Evolutionary conservation across 352 stramenopile species (phyloP), one percentile per base, ranked within the genome.

Genomic region (Phytophthora megakarya): DNA sequence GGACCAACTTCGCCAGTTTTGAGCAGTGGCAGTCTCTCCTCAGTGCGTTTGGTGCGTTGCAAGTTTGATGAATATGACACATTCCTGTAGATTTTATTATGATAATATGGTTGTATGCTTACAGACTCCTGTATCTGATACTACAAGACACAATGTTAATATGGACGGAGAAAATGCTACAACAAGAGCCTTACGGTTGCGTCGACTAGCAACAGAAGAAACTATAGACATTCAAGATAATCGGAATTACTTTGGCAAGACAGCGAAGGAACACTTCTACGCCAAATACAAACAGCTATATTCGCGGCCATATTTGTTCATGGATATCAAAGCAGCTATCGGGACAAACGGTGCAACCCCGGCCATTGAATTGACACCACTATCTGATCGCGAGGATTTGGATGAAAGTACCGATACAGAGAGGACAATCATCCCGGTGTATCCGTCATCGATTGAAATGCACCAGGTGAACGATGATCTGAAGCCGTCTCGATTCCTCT

Each of bases 291-390:
- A 67, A 1, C 70, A 87, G 30, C 26, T 93, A 33, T 77, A 86
- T 45, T 80, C 75, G 0, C 76, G 81, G n/a, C 80, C 80, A 18
- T 90, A 89, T 57, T 51, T 92, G 21, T 92, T 89, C 32, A 70
- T 88, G 18, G 75, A 72, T 25, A 60, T 52, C 25, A 72, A 70
- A 46, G 37, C 18, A 21, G 39, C 49, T 25, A 19, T 39, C 13
- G 32, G 46, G 11, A 11, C 53, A 33, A 52, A 55, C 22, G 30
- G 45, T 23, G 40, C 33, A 3, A 10, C 47, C 40, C 15, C 33
- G 16, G 11, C 28, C 25, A 39, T 26, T 5, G 43, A 61, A 30
- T n/a, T 54, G 21, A 19, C 22, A 16, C 15, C 48, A 12, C 15
- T 38, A 53, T 9, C 30, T 18, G 38, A 68, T 25, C n/a, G 38